These are phyloP conservation scores for Nakaseomyces uthaithaninus DNA, from an alignment of 1,139 yeast genomes.

Conservation along the genomic window DNA sequence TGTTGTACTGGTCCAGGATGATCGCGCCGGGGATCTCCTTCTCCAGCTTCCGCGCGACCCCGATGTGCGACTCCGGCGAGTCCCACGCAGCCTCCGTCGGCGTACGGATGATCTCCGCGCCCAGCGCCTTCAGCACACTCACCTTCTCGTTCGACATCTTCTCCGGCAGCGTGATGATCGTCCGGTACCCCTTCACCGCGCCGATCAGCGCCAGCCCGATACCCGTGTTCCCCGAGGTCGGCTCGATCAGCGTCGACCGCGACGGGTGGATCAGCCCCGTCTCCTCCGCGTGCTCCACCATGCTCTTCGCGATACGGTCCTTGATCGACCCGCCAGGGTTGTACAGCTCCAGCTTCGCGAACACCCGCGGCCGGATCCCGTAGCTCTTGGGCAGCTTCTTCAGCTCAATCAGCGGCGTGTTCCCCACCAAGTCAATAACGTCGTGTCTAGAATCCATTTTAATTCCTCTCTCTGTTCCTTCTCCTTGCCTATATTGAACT, in stretches of 20 bases:
- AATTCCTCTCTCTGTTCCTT: background rate
- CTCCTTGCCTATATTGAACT: background rate
- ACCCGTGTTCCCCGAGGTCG: conserved; percentile 86
- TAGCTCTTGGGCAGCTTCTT: conserved; percentile 70
- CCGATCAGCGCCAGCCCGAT: conserved; percentile 83
- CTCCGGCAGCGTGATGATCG: conserved; percentile 83
- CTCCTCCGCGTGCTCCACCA: conserved; percentile 77
- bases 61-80: conserved; percentile 85
- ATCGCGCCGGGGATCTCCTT: conserved; percentile 82
- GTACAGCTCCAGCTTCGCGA: conserved; percentile 75
- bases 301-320: conserved; percentile 85
- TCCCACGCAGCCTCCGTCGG: conserved; percentile 95
- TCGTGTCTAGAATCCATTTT: conserved; percentile 16
- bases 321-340: conserved; percentile 97
- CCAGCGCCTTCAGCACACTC: conserved; percentile 78
- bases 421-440: conserved; percentile 46
- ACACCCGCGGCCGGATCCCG: conserved; percentile 74
- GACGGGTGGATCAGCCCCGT: conserved; percentile 78
- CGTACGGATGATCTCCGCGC: conserved; percentile 86
- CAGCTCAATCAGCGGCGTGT: conserved; percentile 70
- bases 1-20: conserved; percentile 76
- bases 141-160: conserved; percentile 92
- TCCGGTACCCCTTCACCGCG: conserved; percentile 80
- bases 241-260: conserved; percentile 69
- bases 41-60: conserved; percentile 75